Conservation (phyloP, 345 rosid genomes). For the Murraya paniculata region DNA sequence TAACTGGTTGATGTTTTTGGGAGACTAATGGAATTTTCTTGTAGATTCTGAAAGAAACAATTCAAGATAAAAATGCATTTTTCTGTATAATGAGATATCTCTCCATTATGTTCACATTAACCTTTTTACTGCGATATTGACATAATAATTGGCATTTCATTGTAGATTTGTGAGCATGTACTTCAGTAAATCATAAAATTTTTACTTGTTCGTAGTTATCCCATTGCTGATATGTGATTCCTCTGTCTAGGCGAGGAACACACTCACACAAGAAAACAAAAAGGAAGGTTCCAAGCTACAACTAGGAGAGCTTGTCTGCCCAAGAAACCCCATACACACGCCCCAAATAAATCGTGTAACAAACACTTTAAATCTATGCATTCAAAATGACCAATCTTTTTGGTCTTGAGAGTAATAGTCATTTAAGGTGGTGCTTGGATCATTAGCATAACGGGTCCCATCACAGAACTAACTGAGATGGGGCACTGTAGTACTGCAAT, state of each 20-base stretch:
- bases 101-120: neutral
- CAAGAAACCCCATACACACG: slow-evolving; percentile 1
- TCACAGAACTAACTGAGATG: neutral
- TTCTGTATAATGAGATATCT: neutral
- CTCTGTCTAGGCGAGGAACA: neutral
- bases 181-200: neutral
- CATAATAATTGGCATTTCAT: neutral
- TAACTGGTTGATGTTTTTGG: neutral
- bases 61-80: neutral
- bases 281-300: slow-evolving; percentile 5
- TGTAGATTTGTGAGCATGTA: neutral
- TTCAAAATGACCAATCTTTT: neutral
- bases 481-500: neutral
- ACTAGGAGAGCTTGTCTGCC: slow-evolving; percentile 12
- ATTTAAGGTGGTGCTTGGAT: neutral
- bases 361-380: neutral
- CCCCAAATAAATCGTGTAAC: neutral
- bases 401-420: neutral
- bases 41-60: neutral
- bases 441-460: slow-evolving; percentile 20
- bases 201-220: neutral
- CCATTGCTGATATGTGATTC: neutral
- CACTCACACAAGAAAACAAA: neutral
- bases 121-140: neutral
- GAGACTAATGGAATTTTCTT: neutral